phyloP scores from a whole-genome alignment of 495 filamentous ascomycete species.

The Hypoxylon trugodes region DNA sequence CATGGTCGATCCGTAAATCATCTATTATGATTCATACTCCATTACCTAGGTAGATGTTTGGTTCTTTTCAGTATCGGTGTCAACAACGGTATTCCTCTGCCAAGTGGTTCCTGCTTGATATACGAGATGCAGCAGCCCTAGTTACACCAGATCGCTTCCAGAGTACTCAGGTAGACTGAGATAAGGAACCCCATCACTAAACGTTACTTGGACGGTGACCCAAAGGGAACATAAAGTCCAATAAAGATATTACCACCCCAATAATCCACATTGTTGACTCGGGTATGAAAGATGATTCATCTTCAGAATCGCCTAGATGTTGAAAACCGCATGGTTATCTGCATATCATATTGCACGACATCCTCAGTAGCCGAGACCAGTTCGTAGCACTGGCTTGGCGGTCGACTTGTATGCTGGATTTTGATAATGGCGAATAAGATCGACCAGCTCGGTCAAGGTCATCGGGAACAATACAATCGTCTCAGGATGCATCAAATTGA shows the following conservation, averaged over 20 bases:
- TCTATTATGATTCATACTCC: too few species aligned
- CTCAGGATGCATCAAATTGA: too few species aligned
- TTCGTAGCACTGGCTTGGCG: slow-evolving; percentile 22
- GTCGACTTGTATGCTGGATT: too few species aligned
- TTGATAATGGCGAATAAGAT: too few species aligned
- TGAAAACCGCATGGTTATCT: slow-evolving; percentile 19
- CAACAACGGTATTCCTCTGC: slow-evolving; percentile 9
- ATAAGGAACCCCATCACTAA: background rate
- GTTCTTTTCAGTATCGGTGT: slow-evolving; percentile 6
- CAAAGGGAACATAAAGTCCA: too few species aligned
- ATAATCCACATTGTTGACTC: background rate
- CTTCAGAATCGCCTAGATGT: slow-evolving; percentile 5
- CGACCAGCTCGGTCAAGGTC: too few species aligned
- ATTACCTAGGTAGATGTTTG: too few species aligned
- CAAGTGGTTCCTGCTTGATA: slow-evolving; percentile 9
- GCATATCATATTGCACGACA: slow-evolving; percentile 24
- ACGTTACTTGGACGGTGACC: too few species aligned
- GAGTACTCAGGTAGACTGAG: slow-evolving; percentile 3
- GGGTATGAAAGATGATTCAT: background rate
- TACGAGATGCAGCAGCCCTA: slow-evolving; percentile 28
- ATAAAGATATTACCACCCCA: background rate
- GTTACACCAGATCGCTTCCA: slow-evolving; percentile 37
- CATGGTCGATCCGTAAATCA: background rate
- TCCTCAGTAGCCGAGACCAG: slow-evolving; percentile 36
- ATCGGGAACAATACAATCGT: too few species aligned